phyloP scores from a whole-genome alignment of 2,329 filamentous ascomycete genomes.

The Penicillium sp. region DNA sequence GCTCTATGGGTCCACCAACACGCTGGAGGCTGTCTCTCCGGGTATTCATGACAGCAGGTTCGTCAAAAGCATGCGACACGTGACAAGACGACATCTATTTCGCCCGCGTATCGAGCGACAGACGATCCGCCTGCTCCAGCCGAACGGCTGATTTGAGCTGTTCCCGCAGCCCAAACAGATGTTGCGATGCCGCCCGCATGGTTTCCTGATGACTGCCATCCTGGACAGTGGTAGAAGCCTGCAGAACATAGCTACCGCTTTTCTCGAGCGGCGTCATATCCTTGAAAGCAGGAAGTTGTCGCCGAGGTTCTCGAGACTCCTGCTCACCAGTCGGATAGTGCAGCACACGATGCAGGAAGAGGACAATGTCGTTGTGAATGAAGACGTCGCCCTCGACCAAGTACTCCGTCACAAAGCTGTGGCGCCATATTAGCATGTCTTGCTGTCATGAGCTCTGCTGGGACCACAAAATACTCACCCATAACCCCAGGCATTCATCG shows the following conservation, averaged over 20 bases:
- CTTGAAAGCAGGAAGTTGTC: slow-evolving; percentile 43
- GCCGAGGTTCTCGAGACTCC: slow-evolving; percentile 34
- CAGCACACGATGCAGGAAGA: slow-evolving; percentile 57
- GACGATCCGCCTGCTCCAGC: slow-evolving; percentile 56
- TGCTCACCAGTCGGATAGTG: slow-evolving; percentile 42
- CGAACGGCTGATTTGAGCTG: slow-evolving; percentile 56
- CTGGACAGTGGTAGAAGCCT: slow-evolving; percentile 57
- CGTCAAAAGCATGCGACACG: too few species aligned
- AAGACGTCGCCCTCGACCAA: slow-evolving; percentile 57
- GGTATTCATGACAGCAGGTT: slow-evolving; percentile 22
- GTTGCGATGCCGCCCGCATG: slow-evolving; percentile 53
- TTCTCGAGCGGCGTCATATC: slow-evolving; percentile 53
- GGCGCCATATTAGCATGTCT: slow-evolving; percentile 11
- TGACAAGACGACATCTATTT: too few species aligned
- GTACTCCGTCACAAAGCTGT: slow-evolving; percentile 57
- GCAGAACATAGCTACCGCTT: slow-evolving; percentile 57
- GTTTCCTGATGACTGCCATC: slow-evolving; percentile 55
- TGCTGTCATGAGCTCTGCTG: slow-evolving; percentile 9
- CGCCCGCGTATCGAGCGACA: slow-evolving; percentile 59
- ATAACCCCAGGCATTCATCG: slow-evolving; percentile 54
- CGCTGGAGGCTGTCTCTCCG: slow-evolving; percentile 21
- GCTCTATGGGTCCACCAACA: not conserved
- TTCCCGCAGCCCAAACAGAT: slow-evolving; percentile 55
- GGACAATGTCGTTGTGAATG: slow-evolving; percentile 56
- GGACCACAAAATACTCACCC: slow-evolving; percentile 42